phyloP scores from a whole-genome alignment of 2,329 filamentous ascomycete genomes.

The Venturia pyrina region DNA sequence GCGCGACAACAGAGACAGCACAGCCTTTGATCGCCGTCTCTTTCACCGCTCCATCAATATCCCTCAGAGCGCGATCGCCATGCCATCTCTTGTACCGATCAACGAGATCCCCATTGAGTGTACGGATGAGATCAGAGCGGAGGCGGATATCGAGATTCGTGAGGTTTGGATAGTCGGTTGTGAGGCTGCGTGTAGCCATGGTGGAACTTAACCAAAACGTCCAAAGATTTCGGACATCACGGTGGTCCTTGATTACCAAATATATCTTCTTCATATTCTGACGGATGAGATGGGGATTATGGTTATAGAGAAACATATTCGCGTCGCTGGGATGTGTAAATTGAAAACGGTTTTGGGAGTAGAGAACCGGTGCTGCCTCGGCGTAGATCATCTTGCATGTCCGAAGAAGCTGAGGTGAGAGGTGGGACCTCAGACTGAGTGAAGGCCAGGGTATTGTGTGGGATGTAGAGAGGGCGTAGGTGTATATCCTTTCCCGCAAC shows the following conservation, averaged over 20 bases:
- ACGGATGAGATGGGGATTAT: constrained; percentile 20
- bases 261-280: constrained; percentile 22
- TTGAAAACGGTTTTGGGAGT: constrained; percentile 26
- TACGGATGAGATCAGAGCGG: neutral
- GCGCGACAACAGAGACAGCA: neutral
- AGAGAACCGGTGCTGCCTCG: constrained; percentile 26
- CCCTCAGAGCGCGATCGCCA: neutral
- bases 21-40: neutral
- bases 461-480: constrained; percentile 24
- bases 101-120: neutral
- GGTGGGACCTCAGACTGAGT: constrained; percentile 13
- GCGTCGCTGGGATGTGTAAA: constrained; percentile 30
- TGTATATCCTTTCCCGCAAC: constrained; percentile 26
- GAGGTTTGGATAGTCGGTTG: constrained; percentile 25
- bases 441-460: constrained; percentile 12
- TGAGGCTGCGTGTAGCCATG: constrained; percentile 21
- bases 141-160: neutral
- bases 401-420: constrained; percentile 22
- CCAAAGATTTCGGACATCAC: constrained; percentile 27
- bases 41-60: constrained; percentile 3
- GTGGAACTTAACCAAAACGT: constrained; percentile 26
- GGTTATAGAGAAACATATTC: constrained; percentile 29
- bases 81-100: constrained; percentile 8
- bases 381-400: constrained; percentile 22
- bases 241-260: constrained; percentile 27